Base-by-base conservation (phyloP, 495 filamentous ascomycete genomes). In the Trichoderma orchidacearum region DNA sequence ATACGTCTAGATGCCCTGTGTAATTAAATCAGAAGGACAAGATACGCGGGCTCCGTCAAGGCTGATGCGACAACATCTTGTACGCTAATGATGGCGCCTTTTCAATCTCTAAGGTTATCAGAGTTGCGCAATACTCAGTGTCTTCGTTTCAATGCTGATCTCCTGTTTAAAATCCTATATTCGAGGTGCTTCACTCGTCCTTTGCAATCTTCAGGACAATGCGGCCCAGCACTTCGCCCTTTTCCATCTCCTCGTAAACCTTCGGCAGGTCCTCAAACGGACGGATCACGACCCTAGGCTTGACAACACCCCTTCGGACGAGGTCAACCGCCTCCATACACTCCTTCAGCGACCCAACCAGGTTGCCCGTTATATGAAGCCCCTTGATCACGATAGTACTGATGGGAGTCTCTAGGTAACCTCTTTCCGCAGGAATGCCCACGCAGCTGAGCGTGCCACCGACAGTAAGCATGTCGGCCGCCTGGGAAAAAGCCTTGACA, bases 291-390 rank as follows among this genome's bases (percentile, higher is more conserved):
- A 77, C 65, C 31, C 68, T 70, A 25, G 75, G 74, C 41, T 73
- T 76, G 30, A 78, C 73, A 17, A 76, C 56, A 1, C 75, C 73
- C 15, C 68, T 66, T 32, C 70, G 61, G 0, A 75, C 74, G 48
- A 76, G 54, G 25, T 77, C 73, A 31, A 77, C 73, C 0, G 74
- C 76, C 54, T 77, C 76, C 68, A 77, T 69, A 51, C 73, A 78
- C 59, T 77, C 76, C 56, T 75, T 75, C 62, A 77, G 59, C 2
- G 70, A 76, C 0, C 74, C 76, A 13, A 77, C 69, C 45, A 79
- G 60, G 29, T 74, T 79, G 12, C 74, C 74, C 0, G 68, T 69
- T 31, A 76, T 72, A 38, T 59, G 65, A 8, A 79, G 60, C 0
- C 74, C 74, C 60, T 71, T 76, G 61, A 79, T 77, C 5, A 77